Evolutionary conservation across 441 rosid species (phyloP).

Genomic region (Gossypium laxum): DNA sequence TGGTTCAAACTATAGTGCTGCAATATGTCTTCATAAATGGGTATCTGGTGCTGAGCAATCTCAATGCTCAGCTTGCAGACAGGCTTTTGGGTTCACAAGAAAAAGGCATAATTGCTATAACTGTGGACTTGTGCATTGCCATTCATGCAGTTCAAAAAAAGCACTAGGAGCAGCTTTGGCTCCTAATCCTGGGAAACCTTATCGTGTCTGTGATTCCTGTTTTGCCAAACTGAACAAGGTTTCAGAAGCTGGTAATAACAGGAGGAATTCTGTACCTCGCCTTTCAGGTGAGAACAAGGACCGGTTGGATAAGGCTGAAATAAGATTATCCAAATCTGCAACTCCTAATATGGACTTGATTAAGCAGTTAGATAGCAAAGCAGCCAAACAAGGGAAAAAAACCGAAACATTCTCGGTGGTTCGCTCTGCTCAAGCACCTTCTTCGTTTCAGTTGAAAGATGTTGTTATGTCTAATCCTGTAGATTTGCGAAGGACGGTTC

Average conservation of each 20-base stretch:
- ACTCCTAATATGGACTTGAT: conserved; percentile 79
- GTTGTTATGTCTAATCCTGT: conserved; percentile 53
- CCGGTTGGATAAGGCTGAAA: conserved; percentile 72
- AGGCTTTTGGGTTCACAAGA: conserved; percentile 84
- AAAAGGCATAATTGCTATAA: conserved; percentile 93
- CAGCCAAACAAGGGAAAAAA: conserved; percentile 83
- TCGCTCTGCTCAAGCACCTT: conserved; percentile 62
- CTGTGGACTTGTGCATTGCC: conserved; percentile 94
- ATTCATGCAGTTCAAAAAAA: conserved; percentile 88
- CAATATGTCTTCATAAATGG: conserved; percentile 90
- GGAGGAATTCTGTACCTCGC: conserved; percentile 63
- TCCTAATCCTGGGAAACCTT: conserved; percentile 72
- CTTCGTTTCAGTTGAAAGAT: conserved; percentile 72
- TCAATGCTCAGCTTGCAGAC: conserved; percentile 85
- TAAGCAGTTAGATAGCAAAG: conserved; percentile 89
- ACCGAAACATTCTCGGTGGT: conserved; percentile 68
- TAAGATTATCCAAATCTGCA: conserved; percentile 60
- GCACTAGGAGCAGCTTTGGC: conserved; percentile 82
- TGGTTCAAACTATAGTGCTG: conserved; percentile 80
- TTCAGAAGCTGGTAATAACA: conserved; percentile 47
- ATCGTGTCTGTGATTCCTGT: conserved; percentile 95
- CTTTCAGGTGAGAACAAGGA: conserved; percentile 93
- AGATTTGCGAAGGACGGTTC: conserved; percentile 55
- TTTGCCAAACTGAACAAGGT: conserved; percentile 70
- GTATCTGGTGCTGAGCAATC: conserved; percentile 93